Conservation (phyloP, 2,329 filamentous ascomycete genomes). For the Alternaria novae-zelandiae region DNA sequence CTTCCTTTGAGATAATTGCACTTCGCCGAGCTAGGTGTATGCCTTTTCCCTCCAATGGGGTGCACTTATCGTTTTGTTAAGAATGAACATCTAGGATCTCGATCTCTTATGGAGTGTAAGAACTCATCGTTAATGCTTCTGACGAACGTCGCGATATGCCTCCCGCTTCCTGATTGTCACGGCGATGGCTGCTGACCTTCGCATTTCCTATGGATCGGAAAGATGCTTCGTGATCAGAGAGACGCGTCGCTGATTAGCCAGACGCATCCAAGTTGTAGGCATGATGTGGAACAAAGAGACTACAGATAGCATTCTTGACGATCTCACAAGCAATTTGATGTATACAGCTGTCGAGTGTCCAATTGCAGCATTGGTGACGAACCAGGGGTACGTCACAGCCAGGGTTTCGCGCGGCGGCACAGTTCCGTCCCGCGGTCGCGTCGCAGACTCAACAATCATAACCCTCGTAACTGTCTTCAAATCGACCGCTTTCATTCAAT, state of each 20-base stretch:
- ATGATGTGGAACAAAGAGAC: neutral
- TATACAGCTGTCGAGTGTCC: neutral
- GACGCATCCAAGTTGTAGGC: neutral
- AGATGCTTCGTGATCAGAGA: neutral
- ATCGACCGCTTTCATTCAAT: neutral
- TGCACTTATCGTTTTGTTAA: neutral
- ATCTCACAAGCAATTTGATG: neutral
- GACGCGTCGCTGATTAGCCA: neutral
- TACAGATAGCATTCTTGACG: neutral
- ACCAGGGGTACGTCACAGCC: neutral
- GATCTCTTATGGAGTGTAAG: neutral
- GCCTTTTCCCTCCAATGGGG: too few species aligned
- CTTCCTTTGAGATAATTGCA: too few species aligned
- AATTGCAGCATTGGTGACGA: neutral
- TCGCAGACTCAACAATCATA: neutral
- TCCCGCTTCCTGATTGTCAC: neutral
- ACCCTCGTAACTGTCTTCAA: neutral
- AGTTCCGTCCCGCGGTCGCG: neutral
- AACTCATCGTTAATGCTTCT: neutral
- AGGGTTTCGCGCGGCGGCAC: neutral
- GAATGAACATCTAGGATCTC: neutral
- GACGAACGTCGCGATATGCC: neutral
- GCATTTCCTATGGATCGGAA: neutral
- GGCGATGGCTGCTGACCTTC: neutral
- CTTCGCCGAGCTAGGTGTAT: too few species aligned